Evolutionary conservation across 2,329 filamentous ascomycete genomes (phyloP).

Genomic region (Aspergillus neoniger): DNA sequence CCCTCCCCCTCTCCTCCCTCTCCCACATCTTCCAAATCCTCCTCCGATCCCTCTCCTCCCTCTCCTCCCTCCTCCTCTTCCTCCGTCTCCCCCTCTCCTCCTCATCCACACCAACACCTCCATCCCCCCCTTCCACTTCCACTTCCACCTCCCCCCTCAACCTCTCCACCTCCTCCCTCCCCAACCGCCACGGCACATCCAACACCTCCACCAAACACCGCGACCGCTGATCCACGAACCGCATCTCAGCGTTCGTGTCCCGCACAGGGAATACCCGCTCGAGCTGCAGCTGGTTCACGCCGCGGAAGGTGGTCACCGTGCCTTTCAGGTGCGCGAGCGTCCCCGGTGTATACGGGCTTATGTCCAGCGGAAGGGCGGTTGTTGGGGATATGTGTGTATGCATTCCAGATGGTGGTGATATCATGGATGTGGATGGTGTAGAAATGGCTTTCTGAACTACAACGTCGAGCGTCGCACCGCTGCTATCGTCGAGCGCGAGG

Average conservation of each 20-base stretch:
- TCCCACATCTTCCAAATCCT: slow-evolving; percentile 39
- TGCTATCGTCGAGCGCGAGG: slow-evolving; percentile 63
- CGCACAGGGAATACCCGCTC: slow-evolving; percentile 54
- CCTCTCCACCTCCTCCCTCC: slow-evolving; percentile 43
- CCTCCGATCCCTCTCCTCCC: slow-evolving; percentile 43
- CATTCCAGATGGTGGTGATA: too few relatives aligned
- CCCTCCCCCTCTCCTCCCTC: slow-evolving; percentile 44
- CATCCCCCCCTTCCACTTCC: slow-evolving; percentile 40
- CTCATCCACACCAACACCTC: background rate
- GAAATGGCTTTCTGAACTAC: slow-evolving; percentile 43
- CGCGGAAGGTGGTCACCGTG: slow-evolving; percentile 55
- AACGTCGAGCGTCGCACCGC: slow-evolving; percentile 59
- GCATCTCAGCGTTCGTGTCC: slow-evolving; percentile 57
- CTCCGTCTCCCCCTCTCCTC: slow-evolving; percentile 35
- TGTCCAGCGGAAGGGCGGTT: slow-evolving; percentile 44
- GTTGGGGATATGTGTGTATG: slow-evolving; percentile 22
- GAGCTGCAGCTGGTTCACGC: slow-evolving; percentile 54
- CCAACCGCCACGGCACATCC: slow-evolving; percentile 56
- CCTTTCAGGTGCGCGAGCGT: slow-evolving; percentile 59
- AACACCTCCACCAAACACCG: slow-evolving; percentile 54
- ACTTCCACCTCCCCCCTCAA: slow-evolving; percentile 45
- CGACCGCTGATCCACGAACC: slow-evolving; percentile 54
- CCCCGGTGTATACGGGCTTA: slow-evolving; percentile 51
- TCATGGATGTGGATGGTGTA: background rate
- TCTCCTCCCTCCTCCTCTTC: slow-evolving; percentile 27